Evolutionary conservation across 2,329 filamentous ascomycete genomes (phyloP).

Genomic region (Dactylellina parvicollis): DNA sequence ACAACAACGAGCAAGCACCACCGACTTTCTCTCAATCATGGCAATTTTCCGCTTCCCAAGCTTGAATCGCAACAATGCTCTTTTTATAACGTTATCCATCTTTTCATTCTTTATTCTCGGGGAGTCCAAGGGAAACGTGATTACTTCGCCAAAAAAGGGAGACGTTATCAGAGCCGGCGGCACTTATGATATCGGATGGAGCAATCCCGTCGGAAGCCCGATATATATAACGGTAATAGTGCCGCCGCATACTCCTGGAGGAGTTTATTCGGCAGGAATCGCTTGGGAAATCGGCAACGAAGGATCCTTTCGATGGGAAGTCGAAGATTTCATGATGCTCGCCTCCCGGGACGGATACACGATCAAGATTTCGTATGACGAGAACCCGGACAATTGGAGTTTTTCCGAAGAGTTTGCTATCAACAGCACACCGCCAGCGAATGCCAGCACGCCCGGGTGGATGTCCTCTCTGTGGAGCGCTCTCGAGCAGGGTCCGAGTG

Average conservation of each 20-base stretch:
- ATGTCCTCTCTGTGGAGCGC: neutral
- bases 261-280: neutral
- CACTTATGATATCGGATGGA: slow-evolving; percentile 6
- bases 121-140: neutral
- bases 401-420: neutral
- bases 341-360: neutral
- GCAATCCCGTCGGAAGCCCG: neutral
- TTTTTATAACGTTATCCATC: neutral
- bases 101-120: neutral
- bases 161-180: neutral
- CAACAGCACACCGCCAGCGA: neutral
- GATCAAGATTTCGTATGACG: neutral
- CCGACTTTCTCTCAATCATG: no score
- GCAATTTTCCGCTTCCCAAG: no score
- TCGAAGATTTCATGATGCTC: neutral
- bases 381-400: neutral
- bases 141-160: neutral
- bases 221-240: neutral
- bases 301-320: neutral
- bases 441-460: neutral
- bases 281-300: neutral
- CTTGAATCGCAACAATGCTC: neutral
- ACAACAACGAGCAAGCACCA: no score
- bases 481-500: neutral
- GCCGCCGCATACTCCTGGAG: neutral